Evolutionary conservation across 116 monocot genomes (phyloP), one percentile per base, ranked within the genome.

Genomic region (Papilionanthe hybrid): DNA sequence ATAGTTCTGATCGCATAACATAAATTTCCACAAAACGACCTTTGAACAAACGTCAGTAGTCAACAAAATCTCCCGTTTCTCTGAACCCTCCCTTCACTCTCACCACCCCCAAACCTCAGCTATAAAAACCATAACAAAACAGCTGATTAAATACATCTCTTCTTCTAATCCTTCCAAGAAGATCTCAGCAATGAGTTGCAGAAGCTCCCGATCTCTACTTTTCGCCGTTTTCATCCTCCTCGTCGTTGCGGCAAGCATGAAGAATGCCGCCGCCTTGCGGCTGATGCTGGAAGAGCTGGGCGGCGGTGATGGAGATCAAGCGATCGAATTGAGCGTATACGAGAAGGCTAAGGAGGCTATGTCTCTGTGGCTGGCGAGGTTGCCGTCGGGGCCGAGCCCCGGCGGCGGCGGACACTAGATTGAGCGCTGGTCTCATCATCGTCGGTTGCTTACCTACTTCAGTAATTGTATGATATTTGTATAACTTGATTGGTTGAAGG

Each of bases 331-430:
- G 27, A 75, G 75, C 28, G 20, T 75, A 42, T 50, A 25, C 13
- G 75, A 25, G 50, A 75, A 50, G 50, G 75, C 75, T 6, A 75
- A 28, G 50, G 75, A 75, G 50, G 25, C 20, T 6, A 75, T 75
- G 75, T 13, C 49, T 25, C 50, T 27, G 75, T 49, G 75, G 75
- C 48, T 75, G 75, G 49, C 75, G 50, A 75, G 49, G 5, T 28
- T 75, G 75, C 75, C 75, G 28, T 50, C 75, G 0, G 75, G 75
- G 49, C 75, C 75, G 3, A 75, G 75, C 75, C 49, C 75, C 23
- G 75, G 75, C 13, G 75, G 75, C 13, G 75, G 75, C 1, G 75
- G 75, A 2, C 75, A 75, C 22, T 75, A 53, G 53, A n/a, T n/a
- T n/a, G n/a, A n/a, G n/a, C n/a, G n/a, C n/a, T n/a, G n/a, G n/a